Conservation (phyloP, 805 yeast species). For the Metschnikowia corniflorae region DNA sequence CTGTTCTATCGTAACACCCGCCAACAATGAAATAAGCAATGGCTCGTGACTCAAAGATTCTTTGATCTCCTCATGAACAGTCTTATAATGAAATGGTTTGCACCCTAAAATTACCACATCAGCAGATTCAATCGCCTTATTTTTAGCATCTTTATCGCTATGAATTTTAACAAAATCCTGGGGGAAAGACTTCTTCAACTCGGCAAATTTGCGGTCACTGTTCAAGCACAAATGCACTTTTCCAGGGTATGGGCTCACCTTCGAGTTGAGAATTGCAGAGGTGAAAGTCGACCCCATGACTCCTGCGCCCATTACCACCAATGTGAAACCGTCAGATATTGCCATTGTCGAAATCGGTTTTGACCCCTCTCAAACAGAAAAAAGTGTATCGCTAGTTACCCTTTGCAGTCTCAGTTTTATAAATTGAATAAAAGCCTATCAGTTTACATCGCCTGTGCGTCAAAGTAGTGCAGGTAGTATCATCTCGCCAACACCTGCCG, state of each 20-base stretch:
- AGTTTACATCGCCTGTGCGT: not conserved
- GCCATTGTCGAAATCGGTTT: not conserved
- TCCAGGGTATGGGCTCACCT: conserved; percentile 56
- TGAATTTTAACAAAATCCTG: conserved; percentile 48
- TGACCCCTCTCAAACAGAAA: no score
- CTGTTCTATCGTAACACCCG: conserved; percentile 86
- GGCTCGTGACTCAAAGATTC: conserved; percentile 47
- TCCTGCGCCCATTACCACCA: conserved; percentile 88
- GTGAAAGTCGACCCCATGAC: conserved; percentile 94
- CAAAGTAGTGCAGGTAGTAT: not conserved
- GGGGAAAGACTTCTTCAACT: conserved; percentile 42
- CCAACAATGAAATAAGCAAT: conserved; percentile 75
- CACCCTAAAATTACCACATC: conserved; percentile 78
- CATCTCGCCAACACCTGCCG: conserved; percentile 1
- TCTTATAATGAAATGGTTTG: conserved; percentile 77
- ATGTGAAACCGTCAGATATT: conserved; percentile 35
- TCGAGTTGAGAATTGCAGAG: conserved; percentile 61
- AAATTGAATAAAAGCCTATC: no score
- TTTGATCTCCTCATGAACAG: conserved; percentile 51
- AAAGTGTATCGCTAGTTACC: no score
- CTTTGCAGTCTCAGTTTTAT: no score
- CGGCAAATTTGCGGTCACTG: conserved; percentile 40
- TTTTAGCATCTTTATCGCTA: conserved; percentile 42
- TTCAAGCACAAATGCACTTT: conserved; percentile 77
- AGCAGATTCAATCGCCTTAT: conserved; percentile 57